A percentile compares a stretch with the other conserved stretches of the same genome.
phyloP scores from a whole-genome alignment of 352 stramenopile species.

The Phytophthora ohioensis region DNA sequence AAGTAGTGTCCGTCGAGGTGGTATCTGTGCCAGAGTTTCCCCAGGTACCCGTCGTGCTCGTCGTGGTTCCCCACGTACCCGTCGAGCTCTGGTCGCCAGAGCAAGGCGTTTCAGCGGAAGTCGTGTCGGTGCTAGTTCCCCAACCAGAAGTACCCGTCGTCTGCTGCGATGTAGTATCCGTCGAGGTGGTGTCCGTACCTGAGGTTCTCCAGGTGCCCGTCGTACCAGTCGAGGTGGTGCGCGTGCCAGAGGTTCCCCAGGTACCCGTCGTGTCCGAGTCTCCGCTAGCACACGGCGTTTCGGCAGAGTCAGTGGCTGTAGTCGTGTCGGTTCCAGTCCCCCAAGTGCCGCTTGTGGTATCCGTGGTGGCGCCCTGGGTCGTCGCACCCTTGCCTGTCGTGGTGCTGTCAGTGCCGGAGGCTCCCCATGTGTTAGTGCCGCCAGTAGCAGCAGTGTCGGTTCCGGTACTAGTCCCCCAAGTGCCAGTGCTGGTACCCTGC shows the following conservation, averaged over 20 bases:
- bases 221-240: not conserved
- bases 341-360: no score
- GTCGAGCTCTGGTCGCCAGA: slow-evolving; percentile 4
- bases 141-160: not conserved
- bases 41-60: not conserved
- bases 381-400: no score
- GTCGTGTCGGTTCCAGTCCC: no score
- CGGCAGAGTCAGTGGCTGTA: no score
- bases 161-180: not conserved
- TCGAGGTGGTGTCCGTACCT: not conserved
- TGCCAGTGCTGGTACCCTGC: no score
- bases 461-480: no score
- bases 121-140: not conserved
- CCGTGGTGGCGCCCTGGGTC: no score
- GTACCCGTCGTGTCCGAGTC: no score
- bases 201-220: not conserved
- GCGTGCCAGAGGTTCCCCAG: not conserved
- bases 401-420: no score
- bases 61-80: not conserved
- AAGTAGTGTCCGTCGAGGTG: not conserved
- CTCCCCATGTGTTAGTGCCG: no score
- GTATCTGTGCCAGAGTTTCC: not conserved
- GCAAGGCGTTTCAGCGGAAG: slow-evolving; percentile 2
- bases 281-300: no score
- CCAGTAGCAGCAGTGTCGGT: no score